These are phyloP conservation scores for Neoscytalidium dimidiatum DNA, from an alignment of 2,329 filamentous ascomycete genomes.

Conservation along the genomic window DNA sequence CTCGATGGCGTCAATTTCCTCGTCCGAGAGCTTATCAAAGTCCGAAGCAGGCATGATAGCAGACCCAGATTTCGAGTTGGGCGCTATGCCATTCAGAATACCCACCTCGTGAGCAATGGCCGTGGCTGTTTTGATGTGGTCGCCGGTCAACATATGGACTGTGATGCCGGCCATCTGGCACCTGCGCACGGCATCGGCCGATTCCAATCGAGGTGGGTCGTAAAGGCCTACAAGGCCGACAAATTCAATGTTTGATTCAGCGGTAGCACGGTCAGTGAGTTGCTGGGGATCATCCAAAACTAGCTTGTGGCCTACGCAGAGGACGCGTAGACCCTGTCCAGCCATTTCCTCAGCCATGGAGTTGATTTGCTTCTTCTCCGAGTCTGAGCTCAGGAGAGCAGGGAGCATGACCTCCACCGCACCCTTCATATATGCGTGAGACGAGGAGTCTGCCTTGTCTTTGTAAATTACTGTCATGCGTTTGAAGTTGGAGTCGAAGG, in stretches of 20 bases:
- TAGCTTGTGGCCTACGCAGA: constrained; percentile 39
- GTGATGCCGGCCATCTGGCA: constrained; percentile 51
- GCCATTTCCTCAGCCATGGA: constrained; percentile 38
- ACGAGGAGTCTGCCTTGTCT: constrained; percentile 29
- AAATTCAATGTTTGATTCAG: constrained; percentile 71
- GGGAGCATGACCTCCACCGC: constrained; percentile 41
- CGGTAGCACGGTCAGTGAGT: constrained; percentile 51
- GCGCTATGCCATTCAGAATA: constrained; percentile 29
- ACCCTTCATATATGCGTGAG: constrained; percentile 42
- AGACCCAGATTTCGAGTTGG: constrained; percentile 29
- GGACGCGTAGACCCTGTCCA: constrained; percentile 39
- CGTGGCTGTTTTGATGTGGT: constrained; percentile 48
- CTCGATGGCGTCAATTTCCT: constrained; percentile 44
- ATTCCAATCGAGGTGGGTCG: constrained; percentile 81
- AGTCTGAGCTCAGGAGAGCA: constrained; percentile 32
- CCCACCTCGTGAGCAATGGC: constrained; percentile 51
- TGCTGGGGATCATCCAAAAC: background rate
- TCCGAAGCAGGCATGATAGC: constrained; percentile 45
- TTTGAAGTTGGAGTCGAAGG: constrained; percentile 43
- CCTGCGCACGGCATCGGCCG: constrained; percentile 56
- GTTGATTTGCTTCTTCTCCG: constrained; percentile 31
- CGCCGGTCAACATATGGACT: constrained; percentile 53
- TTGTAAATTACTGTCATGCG: constrained; percentile 43
- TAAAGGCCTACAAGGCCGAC: constrained; percentile 85
- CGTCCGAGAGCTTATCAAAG: constrained; percentile 47